Percentiles rank a stretch among this genome's conserved stretches.
These are phyloP conservation scores for Juncus inflexus DNA, from an alignment of 176 grass and related monocot species.

Conservation along the genomic window DNA sequence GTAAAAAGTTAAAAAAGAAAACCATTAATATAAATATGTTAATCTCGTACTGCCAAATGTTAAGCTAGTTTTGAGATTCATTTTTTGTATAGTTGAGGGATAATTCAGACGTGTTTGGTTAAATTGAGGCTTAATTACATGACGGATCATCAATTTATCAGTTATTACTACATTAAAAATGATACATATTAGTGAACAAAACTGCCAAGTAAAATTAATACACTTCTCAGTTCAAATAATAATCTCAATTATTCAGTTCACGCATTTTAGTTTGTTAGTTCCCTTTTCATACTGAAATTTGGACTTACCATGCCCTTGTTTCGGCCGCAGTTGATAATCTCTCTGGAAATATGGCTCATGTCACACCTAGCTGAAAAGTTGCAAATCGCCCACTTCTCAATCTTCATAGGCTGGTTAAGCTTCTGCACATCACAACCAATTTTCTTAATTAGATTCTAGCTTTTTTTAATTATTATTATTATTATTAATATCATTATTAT, in stretches of 20 bases:
- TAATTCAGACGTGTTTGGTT: no score
- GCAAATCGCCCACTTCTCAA: slow-evolving; percentile 75
- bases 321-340: slow-evolving; percentile 72
- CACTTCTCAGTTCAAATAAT: neutral
- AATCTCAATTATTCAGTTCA: neutral
- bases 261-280: no score
- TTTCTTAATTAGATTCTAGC: neutral
- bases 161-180: no score
- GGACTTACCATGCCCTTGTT: slow-evolving; percentile 89
- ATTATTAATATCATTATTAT: neutral
- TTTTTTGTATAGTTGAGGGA: no score
- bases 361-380: slow-evolving; percentile 94
- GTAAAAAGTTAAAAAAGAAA: slow-evolving; percentile 7
- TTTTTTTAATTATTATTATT: neutral
- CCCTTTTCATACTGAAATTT: no score
- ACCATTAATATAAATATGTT: neutral
- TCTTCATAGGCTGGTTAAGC: slow-evolving; percentile 51
- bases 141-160: no score
- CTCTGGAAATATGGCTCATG: slow-evolving; percentile 73
- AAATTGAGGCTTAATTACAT: no score
- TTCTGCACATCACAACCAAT: slow-evolving; percentile 36
- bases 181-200: no score
- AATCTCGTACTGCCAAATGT: no score
- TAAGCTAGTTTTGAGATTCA: no score
- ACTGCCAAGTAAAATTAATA: no score